Conservation (phyloP, 371 early-diverging fungal genomes). For the Mortierella sp. region DNA sequence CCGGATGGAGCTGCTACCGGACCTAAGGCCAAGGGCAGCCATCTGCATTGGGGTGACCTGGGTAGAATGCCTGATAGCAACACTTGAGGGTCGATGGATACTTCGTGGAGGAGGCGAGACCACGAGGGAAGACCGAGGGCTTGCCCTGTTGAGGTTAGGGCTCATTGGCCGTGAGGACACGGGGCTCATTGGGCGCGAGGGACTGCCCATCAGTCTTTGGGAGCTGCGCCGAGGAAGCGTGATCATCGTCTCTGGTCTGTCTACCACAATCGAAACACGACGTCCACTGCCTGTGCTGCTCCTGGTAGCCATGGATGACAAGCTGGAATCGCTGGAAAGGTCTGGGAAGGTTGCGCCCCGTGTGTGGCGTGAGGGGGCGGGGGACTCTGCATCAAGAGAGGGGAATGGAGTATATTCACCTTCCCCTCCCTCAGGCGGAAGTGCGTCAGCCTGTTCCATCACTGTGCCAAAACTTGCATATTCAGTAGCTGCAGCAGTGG, state of each 20-base stretch:
- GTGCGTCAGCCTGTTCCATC: conserved; percentile 49
- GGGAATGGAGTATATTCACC: conserved; percentile 1
- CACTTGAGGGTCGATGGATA: conserved; percentile 36
- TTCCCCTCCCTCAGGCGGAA: conserved; percentile 8
- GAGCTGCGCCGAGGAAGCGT: conserved; percentile 49
- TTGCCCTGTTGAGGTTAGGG: conserved; percentile 26
- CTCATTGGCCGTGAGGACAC: conserved; percentile 39
- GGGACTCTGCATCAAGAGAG: conserved; percentile 1
- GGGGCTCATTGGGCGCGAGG: conserved; percentile 47
- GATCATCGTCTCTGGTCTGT: conserved; percentile 36
- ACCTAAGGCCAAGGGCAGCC: conserved; percentile 3
- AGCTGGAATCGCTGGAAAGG: background rate
- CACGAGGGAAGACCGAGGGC: conserved; percentile 39
- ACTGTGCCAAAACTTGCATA: conserved; percentile 47
- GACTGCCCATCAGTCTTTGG: conserved; percentile 34
- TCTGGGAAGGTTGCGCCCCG: background rate
- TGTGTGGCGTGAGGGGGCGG: too few species aligned
- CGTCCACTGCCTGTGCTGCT: conserved; percentile 20
- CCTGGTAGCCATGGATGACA: background rate
- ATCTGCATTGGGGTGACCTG: conserved; percentile 23
- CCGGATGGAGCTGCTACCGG: background rate
- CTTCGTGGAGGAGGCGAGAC: conserved; percentile 47
- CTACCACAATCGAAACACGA: conserved; percentile 27
- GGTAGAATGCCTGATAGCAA: conserved; percentile 27
- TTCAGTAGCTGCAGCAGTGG: too few species aligned